These are phyloP conservation scores for Geosmithia putterillii DNA, from an alignment of 2,329 filamentous ascomycete genomes.

Conservation along the genomic window DNA sequence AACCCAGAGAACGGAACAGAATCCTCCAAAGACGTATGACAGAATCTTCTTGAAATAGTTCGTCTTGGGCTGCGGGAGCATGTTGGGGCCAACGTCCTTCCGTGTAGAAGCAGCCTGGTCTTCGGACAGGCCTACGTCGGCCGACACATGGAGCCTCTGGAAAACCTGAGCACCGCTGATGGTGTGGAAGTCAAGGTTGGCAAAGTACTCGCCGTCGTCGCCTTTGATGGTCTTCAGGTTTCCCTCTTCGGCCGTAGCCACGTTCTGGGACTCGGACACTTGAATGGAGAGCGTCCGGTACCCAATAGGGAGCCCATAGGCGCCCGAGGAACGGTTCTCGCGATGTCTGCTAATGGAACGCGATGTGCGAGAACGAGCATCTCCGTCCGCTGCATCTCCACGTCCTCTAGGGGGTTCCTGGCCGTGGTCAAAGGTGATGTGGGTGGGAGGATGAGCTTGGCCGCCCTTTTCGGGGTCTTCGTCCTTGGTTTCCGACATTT, in stretches of 20 bases:
- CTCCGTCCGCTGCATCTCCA: not conserved
- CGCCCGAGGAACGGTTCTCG: not conserved
- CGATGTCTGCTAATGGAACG: not conserved
- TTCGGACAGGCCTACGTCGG: conserved; percentile 20
- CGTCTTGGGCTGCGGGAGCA: conserved; percentile 24
- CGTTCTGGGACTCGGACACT: conserved; percentile 20
- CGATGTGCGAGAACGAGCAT: not conserved
- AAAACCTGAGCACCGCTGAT: conserved; percentile 19
- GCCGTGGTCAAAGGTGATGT: not conserved
- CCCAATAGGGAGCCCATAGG: conserved; percentile 20
- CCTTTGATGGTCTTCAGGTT: conserved; percentile 14
- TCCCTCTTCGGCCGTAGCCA: conserved; percentile 4
- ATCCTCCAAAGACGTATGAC: conserved; percentile 31
- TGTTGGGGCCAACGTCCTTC: conserved; percentile 26
- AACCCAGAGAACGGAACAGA: conserved; percentile 33
- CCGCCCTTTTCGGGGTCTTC: not conserved
- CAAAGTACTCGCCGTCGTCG: conserved; percentile 29
- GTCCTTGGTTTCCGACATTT: conserved; percentile 1
- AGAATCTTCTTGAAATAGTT: conserved; percentile 28
- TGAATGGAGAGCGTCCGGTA: conserved; percentile 28
- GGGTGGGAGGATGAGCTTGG: not conserved
- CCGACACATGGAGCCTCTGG: conserved; percentile 24
- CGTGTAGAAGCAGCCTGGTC: conserved; percentile 18
- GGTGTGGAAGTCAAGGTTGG: conserved; percentile 24
- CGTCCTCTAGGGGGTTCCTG: not conserved